Conservation (phyloP, 1,284 basidiomycete genomes). For the Irpex sp. region DNA sequence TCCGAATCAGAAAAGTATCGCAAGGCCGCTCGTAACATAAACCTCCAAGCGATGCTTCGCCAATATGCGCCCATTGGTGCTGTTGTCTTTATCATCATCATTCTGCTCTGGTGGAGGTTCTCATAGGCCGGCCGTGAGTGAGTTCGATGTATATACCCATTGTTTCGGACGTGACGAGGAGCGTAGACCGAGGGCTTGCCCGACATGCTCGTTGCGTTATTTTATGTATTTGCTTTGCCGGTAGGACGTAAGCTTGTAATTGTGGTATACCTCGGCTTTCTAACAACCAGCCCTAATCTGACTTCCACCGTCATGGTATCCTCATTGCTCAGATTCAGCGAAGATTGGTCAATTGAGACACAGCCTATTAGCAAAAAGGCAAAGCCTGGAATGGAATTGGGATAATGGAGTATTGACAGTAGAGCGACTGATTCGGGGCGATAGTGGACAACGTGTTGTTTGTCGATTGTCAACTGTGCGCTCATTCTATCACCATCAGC, state of each 20-base stretch:
- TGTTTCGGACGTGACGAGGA: not conserved
- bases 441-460: constrained; percentile 7
- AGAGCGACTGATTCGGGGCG: constrained; percentile 5
- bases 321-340: not conserved
- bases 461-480: not conserved
- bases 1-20: constrained; percentile 98
- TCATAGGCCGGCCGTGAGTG: constrained; percentile 30
- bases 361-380: not conserved
- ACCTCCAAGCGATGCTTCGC: constrained; percentile 87
- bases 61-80: constrained; percentile 93
- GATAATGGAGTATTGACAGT: not conserved
- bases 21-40: constrained; percentile 93
- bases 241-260: not conserved
- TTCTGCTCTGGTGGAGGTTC: constrained; percentile 93
- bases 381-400: not conserved
- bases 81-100: constrained; percentile 73
- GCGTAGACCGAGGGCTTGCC: not conserved
- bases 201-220: not conserved
- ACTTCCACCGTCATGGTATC: not conserved
- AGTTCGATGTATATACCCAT: constrained; percentile 9
- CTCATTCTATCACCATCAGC: not conserved
- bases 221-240: not conserved
- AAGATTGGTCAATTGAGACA: not conserved
- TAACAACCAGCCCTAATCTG: not conserved
- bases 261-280: not conserved